Percentiles rank a stretch among this genome's conserved stretches.
phyloP scores from a whole-genome alignment of 2,329 filamentous ascomycete species.

The Rachicladosporium sp. region DNA sequence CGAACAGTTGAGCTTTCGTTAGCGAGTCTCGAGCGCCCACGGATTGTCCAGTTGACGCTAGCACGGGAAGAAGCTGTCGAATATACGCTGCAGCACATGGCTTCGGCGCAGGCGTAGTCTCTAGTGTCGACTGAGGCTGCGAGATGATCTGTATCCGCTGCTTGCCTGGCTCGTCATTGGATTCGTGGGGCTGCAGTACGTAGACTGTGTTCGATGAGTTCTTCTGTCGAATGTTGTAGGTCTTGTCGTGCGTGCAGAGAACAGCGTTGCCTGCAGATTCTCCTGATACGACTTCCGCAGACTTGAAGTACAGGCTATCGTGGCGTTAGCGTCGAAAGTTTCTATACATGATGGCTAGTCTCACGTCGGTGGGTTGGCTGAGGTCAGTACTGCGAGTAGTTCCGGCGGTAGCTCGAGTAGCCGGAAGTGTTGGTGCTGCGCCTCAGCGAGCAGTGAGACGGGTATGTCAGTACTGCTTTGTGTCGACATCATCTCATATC shows the following conservation, averaged over 20 bases:
- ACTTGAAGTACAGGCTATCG: slow-evolving; percentile 30
- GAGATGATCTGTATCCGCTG: slow-evolving; percentile 22
- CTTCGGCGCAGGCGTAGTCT: slow-evolving; percentile 23
- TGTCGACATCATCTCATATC: slow-evolving; percentile 27
- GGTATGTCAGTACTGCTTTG: slow-evolving; percentile 29
- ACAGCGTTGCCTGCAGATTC: slow-evolving; percentile 33
- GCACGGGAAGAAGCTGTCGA: slow-evolving; percentile 27
- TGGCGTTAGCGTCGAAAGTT: slow-evolving; percentile 1
- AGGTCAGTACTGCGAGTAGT: slow-evolving; percentile 41
- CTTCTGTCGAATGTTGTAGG: slow-evolving; percentile 50
- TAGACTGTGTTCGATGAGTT: slow-evolving; percentile 54
- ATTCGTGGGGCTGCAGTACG: slow-evolving; percentile 31
- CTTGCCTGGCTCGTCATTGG: slow-evolving; percentile 16
- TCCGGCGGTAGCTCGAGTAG: slow-evolving; percentile 50
- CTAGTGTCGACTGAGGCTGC: slow-evolving; percentile 32
- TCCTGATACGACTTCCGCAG: slow-evolving; percentile 15
- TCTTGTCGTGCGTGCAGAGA: slow-evolving; percentile 45
- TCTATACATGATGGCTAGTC: slow-evolving; percentile 4
- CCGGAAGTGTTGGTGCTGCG: slow-evolving; percentile 41
- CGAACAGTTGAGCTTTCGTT: slow-evolving; percentile 31
- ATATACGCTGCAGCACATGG: slow-evolving; percentile 26
- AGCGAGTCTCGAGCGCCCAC: slow-evolving; percentile 7
- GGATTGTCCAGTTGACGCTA: slow-evolving; percentile 20
- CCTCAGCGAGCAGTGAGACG: slow-evolving; percentile 29
- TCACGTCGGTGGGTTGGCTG: slow-evolving; percentile 32